These are phyloP conservation scores for Fusarium dlaminii DNA, from an alignment of 2,329 filamentous ascomycete species.

Conservation along the genomic window DNA sequence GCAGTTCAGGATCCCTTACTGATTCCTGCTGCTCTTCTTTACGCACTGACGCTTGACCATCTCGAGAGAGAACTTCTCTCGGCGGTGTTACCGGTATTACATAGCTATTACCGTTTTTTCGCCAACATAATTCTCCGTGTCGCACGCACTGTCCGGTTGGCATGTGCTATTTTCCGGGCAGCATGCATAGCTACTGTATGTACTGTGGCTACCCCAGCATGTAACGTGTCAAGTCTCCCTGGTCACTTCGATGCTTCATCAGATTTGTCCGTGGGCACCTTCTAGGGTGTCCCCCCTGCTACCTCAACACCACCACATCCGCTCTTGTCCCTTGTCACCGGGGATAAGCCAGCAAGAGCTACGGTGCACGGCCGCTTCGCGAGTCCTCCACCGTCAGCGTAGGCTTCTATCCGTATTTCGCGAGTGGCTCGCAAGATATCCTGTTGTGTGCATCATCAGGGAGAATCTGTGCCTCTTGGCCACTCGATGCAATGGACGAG, in stretches of 20 bases:
- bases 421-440: constrained; percentile 9
- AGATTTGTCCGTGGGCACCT: constrained; percentile 25
- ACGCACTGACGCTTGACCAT: background rate
- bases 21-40: background rate
- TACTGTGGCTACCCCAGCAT: constrained; percentile 25
- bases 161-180: background rate
- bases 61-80: constrained; percentile 3
- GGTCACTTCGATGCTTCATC: constrained; percentile 28
- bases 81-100: background rate
- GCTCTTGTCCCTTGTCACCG: constrained; percentile 18
- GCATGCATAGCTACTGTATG: background rate
- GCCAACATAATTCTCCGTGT: constrained; percentile 4
- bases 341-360: constrained; percentile 26
- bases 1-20: background rate
- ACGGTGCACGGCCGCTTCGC: constrained; percentile 16
- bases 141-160: constrained; percentile 3
- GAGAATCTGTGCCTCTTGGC: background rate
- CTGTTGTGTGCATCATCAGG: background rate
- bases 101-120: background rate
- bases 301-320: constrained; percentile 23
- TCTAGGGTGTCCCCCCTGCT: constrained; percentile 7
- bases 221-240: constrained; percentile 35
- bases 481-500: constrained; percentile 3
- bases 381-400: constrained; percentile 17
- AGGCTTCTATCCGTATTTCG: background rate